Evolutionary conservation across 2,329 filamentous ascomycete species (phyloP).

Genomic region (Aspergillus awamori): DNA sequence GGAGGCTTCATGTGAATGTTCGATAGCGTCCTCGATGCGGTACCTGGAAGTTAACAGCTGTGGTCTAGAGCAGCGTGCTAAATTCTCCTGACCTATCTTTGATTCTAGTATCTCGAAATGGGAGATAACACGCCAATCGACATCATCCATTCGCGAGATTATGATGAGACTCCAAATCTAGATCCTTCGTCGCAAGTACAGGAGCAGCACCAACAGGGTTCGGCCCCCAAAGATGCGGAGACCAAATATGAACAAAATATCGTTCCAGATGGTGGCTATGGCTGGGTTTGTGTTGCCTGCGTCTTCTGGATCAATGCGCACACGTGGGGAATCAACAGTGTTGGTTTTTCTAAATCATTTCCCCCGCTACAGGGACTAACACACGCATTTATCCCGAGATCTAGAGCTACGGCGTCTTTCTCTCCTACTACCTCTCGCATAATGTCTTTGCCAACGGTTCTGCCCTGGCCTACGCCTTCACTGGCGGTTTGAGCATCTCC

Average conservation of each 20-base stretch:
- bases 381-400: not conserved
- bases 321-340: slow-evolving; percentile 74
- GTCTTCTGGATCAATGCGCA: slow-evolving; percentile 66
- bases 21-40: not conserved
- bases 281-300: slow-evolving; percentile 62
- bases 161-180: slow-evolving; percentile 12
- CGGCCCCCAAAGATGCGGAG: slow-evolving; percentile 25
- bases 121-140: slow-evolving; percentile 37
- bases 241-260: slow-evolving; percentile 38
- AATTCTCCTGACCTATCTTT: not conserved
- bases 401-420: slow-evolving; percentile 59
- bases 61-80: not conserved
- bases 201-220: slow-evolving; percentile 12
- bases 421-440: slow-evolving; percentile 60
- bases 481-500: slow-evolving; percentile 62
- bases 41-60: not conserved
- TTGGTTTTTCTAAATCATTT: slow-evolving; percentile 33
- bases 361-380: not conserved
- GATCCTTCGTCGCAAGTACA: not conserved
- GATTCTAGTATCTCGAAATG: slow-evolving; percentile 23
- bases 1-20: not conserved
- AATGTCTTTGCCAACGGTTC: slow-evolving; percentile 59
- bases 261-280: slow-evolving; percentile 61
- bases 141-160: slow-evolving; percentile 29
- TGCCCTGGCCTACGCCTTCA: slow-evolving; percentile 61